Percentiles rank a stretch among this genome's conserved stretches.
These are phyloP conservation scores for Exophiala viscosa DNA, from an alignment of 2,329 filamentous ascomycete genomes.

Conservation along the genomic window DNA sequence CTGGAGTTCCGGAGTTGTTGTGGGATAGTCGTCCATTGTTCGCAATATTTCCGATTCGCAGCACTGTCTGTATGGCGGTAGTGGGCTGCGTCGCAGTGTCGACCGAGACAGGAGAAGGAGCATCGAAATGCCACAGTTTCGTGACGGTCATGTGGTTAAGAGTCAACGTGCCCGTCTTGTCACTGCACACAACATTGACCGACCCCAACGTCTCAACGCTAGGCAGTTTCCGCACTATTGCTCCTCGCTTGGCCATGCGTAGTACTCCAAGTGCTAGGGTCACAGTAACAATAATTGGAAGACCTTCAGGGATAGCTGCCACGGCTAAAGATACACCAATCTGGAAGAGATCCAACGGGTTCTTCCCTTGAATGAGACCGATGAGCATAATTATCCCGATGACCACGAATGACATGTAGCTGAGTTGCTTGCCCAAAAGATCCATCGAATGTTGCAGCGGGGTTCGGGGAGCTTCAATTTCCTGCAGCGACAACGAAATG, in stretches of 20 bases:
- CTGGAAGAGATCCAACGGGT: slow-evolving; percentile 89
- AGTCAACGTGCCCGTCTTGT: slow-evolving; percentile 95
- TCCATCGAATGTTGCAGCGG: slow-evolving; percentile 97
- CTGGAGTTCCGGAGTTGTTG: slow-evolving; percentile 64
- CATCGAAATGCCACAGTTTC: slow-evolving; percentile 92
- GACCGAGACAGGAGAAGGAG: slow-evolving; percentile 54
- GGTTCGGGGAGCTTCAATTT: slow-evolving; percentile 91
- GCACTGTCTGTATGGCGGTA: slow-evolving; percentile 70
- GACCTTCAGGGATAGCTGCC: slow-evolving; percentile 91
- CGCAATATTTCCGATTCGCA: slow-evolving; percentile 92
- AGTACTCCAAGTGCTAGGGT: slow-evolving; percentile 92
- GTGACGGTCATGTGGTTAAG: slow-evolving; percentile 98
- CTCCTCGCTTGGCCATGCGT: slow-evolving; percentile 91
- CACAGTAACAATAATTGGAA: slow-evolving; percentile 97
- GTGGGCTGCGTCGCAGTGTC: slow-evolving; percentile 59
- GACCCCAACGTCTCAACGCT: slow-evolving; percentile 96
- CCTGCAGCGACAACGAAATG: slow-evolving; percentile 88
- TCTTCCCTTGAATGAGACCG: slow-evolving; percentile 84
- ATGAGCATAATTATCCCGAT: slow-evolving; percentile 91
- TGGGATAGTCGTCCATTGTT: slow-evolving; percentile 85
- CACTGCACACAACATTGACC: slow-evolving; percentile 99
- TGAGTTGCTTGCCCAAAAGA: slow-evolving; percentile 89
- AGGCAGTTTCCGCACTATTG: slow-evolving; percentile 90
- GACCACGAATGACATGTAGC: slow-evolving; percentile 92
- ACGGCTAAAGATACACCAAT: slow-evolving; percentile 96